Percentiles rank a stretch among this genome's conserved stretches.
Evolutionary conservation across 2,329 filamentous ascomycete species (phyloP).

Genomic region (Hymenoscyphus occultus): DNA sequence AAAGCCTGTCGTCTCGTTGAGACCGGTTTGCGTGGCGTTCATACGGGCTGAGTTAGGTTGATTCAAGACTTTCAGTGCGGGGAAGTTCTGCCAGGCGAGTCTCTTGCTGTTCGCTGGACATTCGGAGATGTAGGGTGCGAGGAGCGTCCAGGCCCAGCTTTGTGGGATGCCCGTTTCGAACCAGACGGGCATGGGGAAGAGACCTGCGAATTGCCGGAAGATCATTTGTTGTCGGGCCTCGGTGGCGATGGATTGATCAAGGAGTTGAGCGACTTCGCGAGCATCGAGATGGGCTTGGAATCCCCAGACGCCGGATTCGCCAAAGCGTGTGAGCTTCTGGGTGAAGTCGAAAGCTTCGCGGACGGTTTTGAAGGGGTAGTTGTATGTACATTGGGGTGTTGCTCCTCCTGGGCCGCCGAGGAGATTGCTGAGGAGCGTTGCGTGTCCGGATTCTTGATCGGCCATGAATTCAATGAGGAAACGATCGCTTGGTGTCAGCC

Average conservation of each 20-base stretch:
- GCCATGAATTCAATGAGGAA: constrained; percentile 73
- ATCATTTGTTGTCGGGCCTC: constrained; percentile 82
- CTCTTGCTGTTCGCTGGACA: constrained; percentile 73
- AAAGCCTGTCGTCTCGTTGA: constrained; percentile 62
- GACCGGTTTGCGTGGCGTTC: constrained; percentile 57
- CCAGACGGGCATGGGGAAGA: constrained; percentile 81
- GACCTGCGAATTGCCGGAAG: constrained; percentile 77
- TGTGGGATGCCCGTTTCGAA: constrained; percentile 78
- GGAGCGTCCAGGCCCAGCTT: constrained; percentile 78
- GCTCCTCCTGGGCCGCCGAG: constrained; percentile 60
- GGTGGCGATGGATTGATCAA: constrained; percentile 73
- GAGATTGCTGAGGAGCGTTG: constrained; percentile 74
- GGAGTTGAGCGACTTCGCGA: constrained; percentile 67
- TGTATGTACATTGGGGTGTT: constrained; percentile 71
- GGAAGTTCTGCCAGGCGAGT: constrained; percentile 83
- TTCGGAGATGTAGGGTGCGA: constrained; percentile 76
- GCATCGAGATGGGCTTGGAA: constrained; percentile 77
- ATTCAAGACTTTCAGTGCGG: constrained; percentile 67
- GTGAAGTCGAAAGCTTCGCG: constrained; percentile 79
- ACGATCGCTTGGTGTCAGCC: constrained; percentile 66
- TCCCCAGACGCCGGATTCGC: constrained; percentile 76
- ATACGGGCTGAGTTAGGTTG: constrained; percentile 71
- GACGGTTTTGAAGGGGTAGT: constrained; percentile 74
- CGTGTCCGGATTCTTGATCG: constrained; percentile 73
- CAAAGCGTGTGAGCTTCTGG: constrained; percentile 80